A percentile compares a stretch with the other conserved stretches of the same genome.
Conservation (phyloP, 164 flowering plant species). For the Tetrastigma voinierianum region DNA sequence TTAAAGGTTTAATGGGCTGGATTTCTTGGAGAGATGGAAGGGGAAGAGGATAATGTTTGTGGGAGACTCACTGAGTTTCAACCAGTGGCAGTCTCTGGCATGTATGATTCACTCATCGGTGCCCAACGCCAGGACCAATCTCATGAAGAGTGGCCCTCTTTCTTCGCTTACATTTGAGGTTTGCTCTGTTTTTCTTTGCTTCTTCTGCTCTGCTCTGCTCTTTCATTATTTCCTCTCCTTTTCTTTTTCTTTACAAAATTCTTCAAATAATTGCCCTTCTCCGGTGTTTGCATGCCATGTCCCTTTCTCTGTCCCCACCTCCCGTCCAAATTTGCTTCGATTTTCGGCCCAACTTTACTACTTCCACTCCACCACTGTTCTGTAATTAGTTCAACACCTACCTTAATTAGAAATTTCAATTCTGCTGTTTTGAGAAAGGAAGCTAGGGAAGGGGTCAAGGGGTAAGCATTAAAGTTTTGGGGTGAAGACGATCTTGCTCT, state of each 20-base stretch:
- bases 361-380: neutral
- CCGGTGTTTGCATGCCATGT: slow-evolving; percentile 15
- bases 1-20: slow-evolving; percentile 68
- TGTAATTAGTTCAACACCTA: no score
- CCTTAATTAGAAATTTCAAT: no score
- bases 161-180: slow-evolving; percentile 54
- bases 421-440: slow-evolving; percentile 6
- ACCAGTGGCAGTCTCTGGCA: slow-evolving; percentile 64
- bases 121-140: slow-evolving; percentile 39
- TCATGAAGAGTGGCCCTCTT: slow-evolving; percentile 23
- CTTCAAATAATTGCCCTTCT: neutral
- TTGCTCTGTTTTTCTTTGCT: slow-evolving; percentile 2
- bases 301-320: neutral
- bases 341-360: neutral
- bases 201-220: neutral
- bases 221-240: neutral
- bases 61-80: slow-evolving; percentile 77
- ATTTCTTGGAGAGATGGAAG: slow-evolving; percentile 54
- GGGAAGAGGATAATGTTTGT: slow-evolving; percentile 92
- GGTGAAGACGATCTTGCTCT: no score
- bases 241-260: neutral
- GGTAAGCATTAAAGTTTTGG: no score
- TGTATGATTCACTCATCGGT: slow-evolving; percentile 62
- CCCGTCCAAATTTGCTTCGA: no score
- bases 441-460: no score